Percentiles rank a stretch among this genome's conserved stretches.
Conservation (phyloP, 257 asterid species). For the Cinchona pubescens region DNA sequence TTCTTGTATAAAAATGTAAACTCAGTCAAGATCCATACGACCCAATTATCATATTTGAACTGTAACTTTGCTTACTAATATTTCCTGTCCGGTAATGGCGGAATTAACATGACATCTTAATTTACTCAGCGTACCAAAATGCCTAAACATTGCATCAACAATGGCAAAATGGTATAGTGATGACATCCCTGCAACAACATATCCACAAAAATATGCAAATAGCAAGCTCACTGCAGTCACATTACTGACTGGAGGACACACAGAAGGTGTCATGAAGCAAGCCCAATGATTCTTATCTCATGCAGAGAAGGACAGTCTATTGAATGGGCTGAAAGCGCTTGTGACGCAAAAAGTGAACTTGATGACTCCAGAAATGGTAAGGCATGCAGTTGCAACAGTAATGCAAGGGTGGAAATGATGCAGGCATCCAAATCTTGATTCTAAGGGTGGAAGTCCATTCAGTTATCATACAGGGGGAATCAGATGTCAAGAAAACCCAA, state of each 20-base stretch:
- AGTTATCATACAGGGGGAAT: neutral
- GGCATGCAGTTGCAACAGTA: no score
- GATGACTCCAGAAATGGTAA: no score
- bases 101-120: neutral
- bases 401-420: constrained; percentile 1
- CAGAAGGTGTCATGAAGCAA: neutral
- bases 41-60: neutral
- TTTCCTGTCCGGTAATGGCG: no score
- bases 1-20: neutral
- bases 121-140: neutral
- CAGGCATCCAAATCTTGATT: neutral
- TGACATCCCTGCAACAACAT: neutral
- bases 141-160: neutral
- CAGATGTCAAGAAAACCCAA: neutral
- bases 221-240: neutral
- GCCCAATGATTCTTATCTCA: neutral
- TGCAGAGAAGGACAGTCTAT: neutral
- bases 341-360: neutral
- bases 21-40: neutral
- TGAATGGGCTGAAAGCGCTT: neutral
- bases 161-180: neutral
- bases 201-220: neutral
- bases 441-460: neutral
- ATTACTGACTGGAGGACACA: neutral
- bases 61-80: no score